Conservation (phyloP, 2,329 filamentous ascomycete species). For the Celoporthe dispersa region DNA sequence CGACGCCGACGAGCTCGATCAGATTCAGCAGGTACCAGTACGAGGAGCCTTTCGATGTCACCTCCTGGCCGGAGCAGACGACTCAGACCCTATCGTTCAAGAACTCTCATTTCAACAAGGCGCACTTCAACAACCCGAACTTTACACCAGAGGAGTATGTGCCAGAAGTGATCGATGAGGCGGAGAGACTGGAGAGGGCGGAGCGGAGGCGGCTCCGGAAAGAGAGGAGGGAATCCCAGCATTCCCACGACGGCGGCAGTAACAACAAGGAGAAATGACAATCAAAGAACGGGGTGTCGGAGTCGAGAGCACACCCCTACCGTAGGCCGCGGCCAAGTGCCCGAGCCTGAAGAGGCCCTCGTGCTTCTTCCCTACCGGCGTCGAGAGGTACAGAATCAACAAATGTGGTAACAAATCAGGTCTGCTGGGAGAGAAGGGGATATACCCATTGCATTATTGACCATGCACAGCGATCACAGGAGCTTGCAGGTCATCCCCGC, state of each 20-base stretch:
- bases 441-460: too few species aligned
- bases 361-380: neutral
- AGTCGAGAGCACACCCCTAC: neutral
- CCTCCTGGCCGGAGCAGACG: slow-evolving; percentile 47
- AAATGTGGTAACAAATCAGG: neutral
- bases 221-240: slow-evolving; percentile 20
- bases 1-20: slow-evolving; percentile 42
- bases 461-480: too few species aligned
- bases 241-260: slow-evolving; percentile 16
- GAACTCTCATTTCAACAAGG: slow-evolving; percentile 69
- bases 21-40: slow-evolving; percentile 63
- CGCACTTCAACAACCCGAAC: slow-evolving; percentile 69
- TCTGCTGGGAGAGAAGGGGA: too few species aligned
- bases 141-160: slow-evolving; percentile 61
- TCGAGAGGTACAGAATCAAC: neutral
- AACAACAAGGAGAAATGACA: slow-evolving; percentile 17
- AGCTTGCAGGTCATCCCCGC: too few species aligned
- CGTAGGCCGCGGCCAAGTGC: slow-evolving; percentile 1
- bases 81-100: slow-evolving; percentile 65
- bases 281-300: neutral
- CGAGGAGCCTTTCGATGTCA: slow-evolving; percentile 36
- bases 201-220: neutral
- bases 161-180: slow-evolving; percentile 40
- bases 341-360: neutral
- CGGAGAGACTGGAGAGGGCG: slow-evolving; percentile 33